Evolutionary conservation across 2,329 filamentous ascomycete species (phyloP).

Genomic region (Septoria petroselini): DNA sequence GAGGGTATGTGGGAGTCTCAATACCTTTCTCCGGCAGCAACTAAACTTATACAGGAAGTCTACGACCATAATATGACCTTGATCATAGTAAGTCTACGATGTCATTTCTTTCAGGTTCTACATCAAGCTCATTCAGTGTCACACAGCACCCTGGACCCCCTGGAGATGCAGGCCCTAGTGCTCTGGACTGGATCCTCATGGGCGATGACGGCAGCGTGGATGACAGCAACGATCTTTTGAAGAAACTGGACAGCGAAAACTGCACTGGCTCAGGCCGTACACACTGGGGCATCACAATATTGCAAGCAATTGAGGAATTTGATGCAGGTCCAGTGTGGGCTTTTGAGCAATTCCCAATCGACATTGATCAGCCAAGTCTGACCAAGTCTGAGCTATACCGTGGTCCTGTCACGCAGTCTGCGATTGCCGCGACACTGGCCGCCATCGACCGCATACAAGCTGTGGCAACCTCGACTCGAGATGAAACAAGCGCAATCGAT

Average conservation of each 20-base stretch:
- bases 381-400: conserved; percentile 46
- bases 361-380: conserved; percentile 42
- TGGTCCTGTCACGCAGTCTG: conserved; percentile 41
- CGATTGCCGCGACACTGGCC: conserved; percentile 39
- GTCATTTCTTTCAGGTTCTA: too few relatives aligned
- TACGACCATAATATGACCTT: conserved; percentile 42
- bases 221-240: conserved; percentile 35
- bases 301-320: conserved; percentile 43
- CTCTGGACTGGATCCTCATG: conserved; percentile 46
- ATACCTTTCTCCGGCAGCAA: neutral
- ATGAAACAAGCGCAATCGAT: neutral
- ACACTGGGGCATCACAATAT: conserved; percentile 44
- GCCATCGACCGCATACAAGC: conserved; percentile 41
- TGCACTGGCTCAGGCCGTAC: conserved; percentile 37
- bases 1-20: conserved; percentile 17
- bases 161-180: conserved; percentile 44
- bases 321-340: conserved; percentile 48
- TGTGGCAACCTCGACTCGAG: conserved; percentile 24
- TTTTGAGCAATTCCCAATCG: conserved; percentile 44
- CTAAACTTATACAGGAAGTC: conserved; percentile 26
- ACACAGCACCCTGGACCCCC: conserved; percentile 42
- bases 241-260: conserved; percentile 29
- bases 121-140: too few relatives aligned
- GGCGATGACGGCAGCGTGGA: conserved; percentile 43
- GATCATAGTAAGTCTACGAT: conserved; percentile 32